These are phyloP conservation scores for Chrysoporthe deuterocubensis DNA, from an alignment of 2,329 filamentous ascomycete species.

Conservation along the genomic window DNA sequence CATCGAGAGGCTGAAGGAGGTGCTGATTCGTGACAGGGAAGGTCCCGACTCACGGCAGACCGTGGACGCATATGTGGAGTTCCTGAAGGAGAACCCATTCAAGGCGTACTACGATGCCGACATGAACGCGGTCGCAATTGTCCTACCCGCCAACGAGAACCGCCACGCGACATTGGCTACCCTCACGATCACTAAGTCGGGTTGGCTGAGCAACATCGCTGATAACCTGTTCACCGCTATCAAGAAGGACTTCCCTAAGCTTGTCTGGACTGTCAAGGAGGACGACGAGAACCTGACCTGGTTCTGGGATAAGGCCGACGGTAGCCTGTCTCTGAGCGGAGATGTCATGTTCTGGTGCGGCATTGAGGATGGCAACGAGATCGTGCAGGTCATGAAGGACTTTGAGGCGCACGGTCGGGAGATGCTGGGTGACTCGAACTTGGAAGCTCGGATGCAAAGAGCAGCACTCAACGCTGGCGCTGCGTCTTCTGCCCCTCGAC, in stretches of 20 bases:
- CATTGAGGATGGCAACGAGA: slow-evolving; percentile 78
- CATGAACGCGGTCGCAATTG: slow-evolving; percentile 90
- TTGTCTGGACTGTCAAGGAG: slow-evolving; percentile 96
- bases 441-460: slow-evolving; percentile 81
- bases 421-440: slow-evolving; percentile 88
- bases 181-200: slow-evolving; percentile 89
- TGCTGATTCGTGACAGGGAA: slow-evolving; percentile 80
- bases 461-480: slow-evolving; percentile 64
- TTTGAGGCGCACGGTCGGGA: slow-evolving; percentile 81
- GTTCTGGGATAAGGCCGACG: slow-evolving; percentile 98
- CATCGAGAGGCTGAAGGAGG: slow-evolving; percentile 76
- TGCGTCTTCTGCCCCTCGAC: slow-evolving; percentile 36
- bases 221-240: slow-evolving; percentile 94
- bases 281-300: slow-evolving; percentile 96
- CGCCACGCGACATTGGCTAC: slow-evolving; percentile 81
- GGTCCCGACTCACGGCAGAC: slow-evolving; percentile 81
- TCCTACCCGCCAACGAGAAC: slow-evolving; percentile 72
- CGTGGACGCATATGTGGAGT: slow-evolving; percentile 84
- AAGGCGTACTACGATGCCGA: slow-evolving; percentile 93
- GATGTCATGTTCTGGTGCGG: slow-evolving; percentile 98
- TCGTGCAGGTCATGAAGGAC: slow-evolving; percentile 81
- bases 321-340: slow-evolving; percentile 82
- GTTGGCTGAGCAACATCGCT: slow-evolving; percentile 91
- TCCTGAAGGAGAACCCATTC: slow-evolving; percentile 77
- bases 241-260: slow-evolving; percentile 88